A percentile compares a stretch with the other conserved stretches of the same genome.
Evolutionary conservation across 129 eudicot species (phyloP).

Genomic region (Oenanthe sinensis): DNA sequence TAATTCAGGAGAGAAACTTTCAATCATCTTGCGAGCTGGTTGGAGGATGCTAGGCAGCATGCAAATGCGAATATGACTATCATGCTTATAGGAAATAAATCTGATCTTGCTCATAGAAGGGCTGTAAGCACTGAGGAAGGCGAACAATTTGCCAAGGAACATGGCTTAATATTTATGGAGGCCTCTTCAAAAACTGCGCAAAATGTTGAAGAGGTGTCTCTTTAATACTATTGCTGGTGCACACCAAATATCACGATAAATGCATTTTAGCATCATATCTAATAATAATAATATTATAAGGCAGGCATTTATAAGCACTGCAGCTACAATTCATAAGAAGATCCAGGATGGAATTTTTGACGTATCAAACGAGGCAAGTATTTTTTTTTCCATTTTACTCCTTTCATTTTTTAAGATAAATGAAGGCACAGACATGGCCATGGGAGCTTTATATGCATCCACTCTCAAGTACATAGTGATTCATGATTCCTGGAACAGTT

Average conservation of each 20-base stretch:
- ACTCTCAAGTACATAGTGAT: not conserved
- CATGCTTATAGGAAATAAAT: constrained; percentile 82
- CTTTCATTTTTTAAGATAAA: not conserved
- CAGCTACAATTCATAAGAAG: constrained; percentile 74
- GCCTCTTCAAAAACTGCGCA: constrained; percentile 90
- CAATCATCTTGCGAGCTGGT: constrained; percentile 89
- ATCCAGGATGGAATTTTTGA: constrained; percentile 92
- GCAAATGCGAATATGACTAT: constrained; percentile 91
- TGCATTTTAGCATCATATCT: not conserved
- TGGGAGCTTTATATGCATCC: not conserved
- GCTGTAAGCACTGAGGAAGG: constrained; percentile 97
- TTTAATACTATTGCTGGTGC: not conserved
- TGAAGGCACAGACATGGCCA: not conserved
- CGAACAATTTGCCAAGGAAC: constrained; percentile 84
- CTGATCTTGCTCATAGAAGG: constrained; percentile 83
- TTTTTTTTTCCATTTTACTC: not conserved
- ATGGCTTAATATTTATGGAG: constrained; percentile 84
- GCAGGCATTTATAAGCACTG: constrained; percentile 85
- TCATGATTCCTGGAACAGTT: not conserved
- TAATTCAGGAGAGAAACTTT: constrained; percentile 81
- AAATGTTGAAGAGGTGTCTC: constrained; percentile 77
- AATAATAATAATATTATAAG: not conserved
- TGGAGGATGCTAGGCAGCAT: constrained; percentile 94
- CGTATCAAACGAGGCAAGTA: constrained; percentile 75
- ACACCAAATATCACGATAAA: not conserved